Conservation (phyloP, 495 filamentous ascomycete species). For the Trichoderma parareesei region DNA sequence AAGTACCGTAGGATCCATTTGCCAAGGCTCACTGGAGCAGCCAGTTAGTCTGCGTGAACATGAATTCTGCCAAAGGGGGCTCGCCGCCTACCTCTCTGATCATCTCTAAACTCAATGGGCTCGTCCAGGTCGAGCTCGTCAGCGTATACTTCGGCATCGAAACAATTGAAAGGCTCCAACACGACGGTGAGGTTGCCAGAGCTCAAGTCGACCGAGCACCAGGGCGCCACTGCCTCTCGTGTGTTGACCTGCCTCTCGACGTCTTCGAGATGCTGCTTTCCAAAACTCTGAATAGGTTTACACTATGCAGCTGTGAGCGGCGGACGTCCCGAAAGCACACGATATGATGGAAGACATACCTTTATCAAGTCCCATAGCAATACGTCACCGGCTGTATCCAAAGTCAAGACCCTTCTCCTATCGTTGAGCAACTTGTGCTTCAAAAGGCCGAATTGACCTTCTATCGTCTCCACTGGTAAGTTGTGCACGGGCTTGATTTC, state of each 20-base stretch:
- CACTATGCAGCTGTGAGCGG: slow-evolving; percentile 46
- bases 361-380: slow-evolving; percentile 87
- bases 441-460: slow-evolving; percentile 91
- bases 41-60: slow-evolving; percentile 12
- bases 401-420: slow-evolving; percentile 74
- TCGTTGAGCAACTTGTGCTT: slow-evolving; percentile 92
- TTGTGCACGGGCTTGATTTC: slow-evolving; percentile 58
- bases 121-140: slow-evolving; percentile 73
- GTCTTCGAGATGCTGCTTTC: slow-evolving; percentile 88
- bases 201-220: slow-evolving; percentile 89
- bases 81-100: slow-evolving; percentile 77
- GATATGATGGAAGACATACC: slow-evolving; percentile 34
- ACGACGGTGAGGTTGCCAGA: slow-evolving; percentile 87
- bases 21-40: slow-evolving; percentile 72
- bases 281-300: slow-evolving; percentile 74
- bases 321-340: background rate
- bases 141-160: slow-evolving; percentile 95
- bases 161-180: slow-evolving; percentile 90
- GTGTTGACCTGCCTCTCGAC: slow-evolving; percentile 85
- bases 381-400: slow-evolving; percentile 96
- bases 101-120: slow-evolving; percentile 72
- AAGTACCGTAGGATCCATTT: slow-evolving; percentile 95
- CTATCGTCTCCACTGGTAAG: slow-evolving; percentile 78
- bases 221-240: slow-evolving; percentile 78
- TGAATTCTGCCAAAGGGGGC: background rate